Conservation (phyloP, 805 yeast species). For the Ogataea saltuana region DNA sequence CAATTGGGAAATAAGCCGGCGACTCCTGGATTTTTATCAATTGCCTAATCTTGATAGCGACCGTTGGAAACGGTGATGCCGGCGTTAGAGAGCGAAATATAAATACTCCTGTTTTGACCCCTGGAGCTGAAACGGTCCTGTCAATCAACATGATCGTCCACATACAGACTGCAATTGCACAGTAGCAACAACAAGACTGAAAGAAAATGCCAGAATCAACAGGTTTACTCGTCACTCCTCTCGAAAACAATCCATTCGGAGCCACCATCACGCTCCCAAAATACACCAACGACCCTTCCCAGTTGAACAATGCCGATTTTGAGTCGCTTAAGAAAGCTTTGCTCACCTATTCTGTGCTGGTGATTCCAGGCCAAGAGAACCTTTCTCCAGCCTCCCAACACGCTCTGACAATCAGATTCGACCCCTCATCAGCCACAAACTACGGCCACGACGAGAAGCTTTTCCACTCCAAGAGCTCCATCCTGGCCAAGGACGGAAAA, state of each 20-base stretch:
- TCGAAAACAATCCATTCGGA: slow-evolving; percentile 60
- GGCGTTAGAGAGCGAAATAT: no score
- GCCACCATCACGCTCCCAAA: slow-evolving; percentile 65
- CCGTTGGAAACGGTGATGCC: slow-evolving; percentile 1
- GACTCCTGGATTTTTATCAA: neutral
- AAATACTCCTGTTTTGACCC: no score
- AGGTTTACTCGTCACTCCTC: slow-evolving; percentile 44
- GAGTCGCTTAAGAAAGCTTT: slow-evolving; percentile 60
- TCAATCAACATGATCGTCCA: no score
- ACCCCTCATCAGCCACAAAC: slow-evolving; percentile 64
- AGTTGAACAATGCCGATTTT: slow-evolving; percentile 67
- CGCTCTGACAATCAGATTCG: slow-evolving; percentile 72
- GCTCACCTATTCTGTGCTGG: slow-evolving; percentile 66
- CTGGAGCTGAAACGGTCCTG: no score
- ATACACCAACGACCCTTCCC: slow-evolving; percentile 73
- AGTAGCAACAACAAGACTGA: no score
- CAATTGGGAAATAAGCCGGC: slow-evolving; percentile 5
- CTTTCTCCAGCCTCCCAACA: slow-evolving; percentile 76
- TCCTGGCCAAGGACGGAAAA: slow-evolving; percentile 76
- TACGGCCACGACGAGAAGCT: slow-evolving; percentile 84
- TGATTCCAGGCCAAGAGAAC: slow-evolving; percentile 70
- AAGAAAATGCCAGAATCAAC: slow-evolving; percentile 27
- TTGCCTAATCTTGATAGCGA: slow-evolving; percentile 5
- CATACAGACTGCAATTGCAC: no score
- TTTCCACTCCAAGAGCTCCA: slow-evolving; percentile 62